Base-by-base conservation (phyloP, 345 rosid genomes). In the Salix purpurea region DNA sequence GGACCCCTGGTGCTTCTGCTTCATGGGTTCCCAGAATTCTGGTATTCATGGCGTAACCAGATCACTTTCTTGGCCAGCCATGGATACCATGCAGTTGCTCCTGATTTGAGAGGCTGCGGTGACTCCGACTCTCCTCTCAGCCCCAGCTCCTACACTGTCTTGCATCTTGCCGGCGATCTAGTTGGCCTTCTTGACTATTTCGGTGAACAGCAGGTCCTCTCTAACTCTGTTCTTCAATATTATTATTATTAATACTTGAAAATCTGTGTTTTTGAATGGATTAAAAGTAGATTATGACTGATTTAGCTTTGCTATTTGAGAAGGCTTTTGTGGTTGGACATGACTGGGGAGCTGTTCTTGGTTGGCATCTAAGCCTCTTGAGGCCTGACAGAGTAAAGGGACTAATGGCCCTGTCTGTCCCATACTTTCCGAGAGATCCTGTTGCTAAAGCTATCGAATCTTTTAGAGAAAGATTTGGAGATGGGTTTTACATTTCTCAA, bases 1-100 rank as follows among this genome's bases (percentile, higher is more conserved):
- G 87, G 92, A 11, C 90, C 93, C 5, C 77, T 90, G 11, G 89
- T 89, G 69, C 56, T 92, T 37, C 67, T 90, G 16, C 89, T 90
- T 60, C 93, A 88, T 77, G 94, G 97, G 46, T 91, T 91, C 86
- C 94, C 97, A 34, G 97, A 91, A 78, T 76, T 87, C 65, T 90
- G 91, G 91, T 89, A 83, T 76, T 89, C 93, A 7, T 90, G 93
- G 97, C 89, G 93, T 74, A 91, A 90, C 69, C 93, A 89, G 81
- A 92, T 90, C 56, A 67, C 77, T 64, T 83, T 69, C 84, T 76
- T 89, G 80, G 91, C 90, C 34, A 72, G 62, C 72, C 86, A 76
- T 66, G 93, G 94, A 14, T 92, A 83, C 86, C 94, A 82, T 70
- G 89, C 76, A 0, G 88, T 90, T 39, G 93, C 94, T 52, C 97